phyloP scores from a whole-genome alignment of 169 alveolate species.

The Eimeria mitis region DNA sequence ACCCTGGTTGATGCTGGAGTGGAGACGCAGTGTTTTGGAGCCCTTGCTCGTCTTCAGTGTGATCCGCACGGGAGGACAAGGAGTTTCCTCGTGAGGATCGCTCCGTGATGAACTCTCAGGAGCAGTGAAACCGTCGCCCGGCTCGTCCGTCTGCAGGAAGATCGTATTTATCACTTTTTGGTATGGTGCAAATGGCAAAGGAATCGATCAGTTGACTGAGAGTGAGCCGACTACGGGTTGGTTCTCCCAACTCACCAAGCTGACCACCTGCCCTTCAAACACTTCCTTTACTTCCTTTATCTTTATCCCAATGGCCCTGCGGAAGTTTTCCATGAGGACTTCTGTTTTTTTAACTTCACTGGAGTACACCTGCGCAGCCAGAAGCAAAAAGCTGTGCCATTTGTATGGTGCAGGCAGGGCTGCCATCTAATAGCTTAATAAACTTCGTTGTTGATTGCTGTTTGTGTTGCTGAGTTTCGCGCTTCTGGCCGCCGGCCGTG shows the following conservation, averaged over 20 bases:
- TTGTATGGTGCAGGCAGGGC: not conserved
- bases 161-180: no score
- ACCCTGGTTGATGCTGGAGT: conserved; percentile 91
- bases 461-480: not conserved
- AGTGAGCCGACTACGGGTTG: no score
- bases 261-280: conserved; percentile 99
- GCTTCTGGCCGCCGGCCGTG: not conserved
- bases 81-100: conserved; percentile 39
- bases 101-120: conserved; percentile 13
- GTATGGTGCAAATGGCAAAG: no score
- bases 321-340: conserved; percentile 98
- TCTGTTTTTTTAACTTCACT: conserved; percentile 99
- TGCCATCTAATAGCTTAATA: not conserved
- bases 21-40: conserved; percentile 98
- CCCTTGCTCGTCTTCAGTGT: conserved; percentile 99
- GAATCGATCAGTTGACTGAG: no score
- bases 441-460: not conserved
- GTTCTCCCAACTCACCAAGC: conserved; percentile 88
- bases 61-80: conserved; percentile 91
- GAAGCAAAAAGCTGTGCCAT: not conserved
- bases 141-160: conserved; percentile 60
- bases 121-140: conserved; percentile 14
- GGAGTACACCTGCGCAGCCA: conserved; percentile 89
- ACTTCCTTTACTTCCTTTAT: conserved; percentile 99
- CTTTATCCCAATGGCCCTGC: conserved; percentile 99